These are phyloP conservation scores for Penicillium sp. DNA, from an alignment of 2,329 filamentous ascomycete species.

Conservation along the genomic window DNA sequence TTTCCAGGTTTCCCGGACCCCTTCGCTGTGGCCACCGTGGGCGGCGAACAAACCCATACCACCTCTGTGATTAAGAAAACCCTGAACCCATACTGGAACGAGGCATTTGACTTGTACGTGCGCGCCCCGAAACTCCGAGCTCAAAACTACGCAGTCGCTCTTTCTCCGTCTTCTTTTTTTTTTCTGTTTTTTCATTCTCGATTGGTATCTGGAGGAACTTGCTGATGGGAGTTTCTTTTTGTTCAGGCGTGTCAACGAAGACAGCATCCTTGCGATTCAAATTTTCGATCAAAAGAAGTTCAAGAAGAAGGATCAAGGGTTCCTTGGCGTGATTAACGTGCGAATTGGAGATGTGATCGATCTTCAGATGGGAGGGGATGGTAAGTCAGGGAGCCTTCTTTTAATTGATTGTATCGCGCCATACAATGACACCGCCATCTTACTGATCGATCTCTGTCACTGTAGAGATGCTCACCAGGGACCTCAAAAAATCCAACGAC, in stretches of 20 bases:
- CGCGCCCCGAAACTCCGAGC: neutral
- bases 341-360: slow-evolving; percentile 92
- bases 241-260: slow-evolving; percentile 77
- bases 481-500: slow-evolving; percentile 96
- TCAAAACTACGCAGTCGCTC: no score
- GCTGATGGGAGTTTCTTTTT: slow-evolving; percentile 10
- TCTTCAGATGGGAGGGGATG: slow-evolving; percentile 80
- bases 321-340: slow-evolving; percentile 95
- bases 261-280: slow-evolving; percentile 93
- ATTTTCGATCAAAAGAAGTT: slow-evolving; percentile 99
- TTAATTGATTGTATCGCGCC: neutral
- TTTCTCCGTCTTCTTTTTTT: no score
- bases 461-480: slow-evolving; percentile 89
- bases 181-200: neutral
- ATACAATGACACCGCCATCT: neutral
- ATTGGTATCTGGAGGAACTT: neutral
- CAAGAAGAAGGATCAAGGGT: slow-evolving; percentile 99
- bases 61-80: slow-evolving; percentile 96
- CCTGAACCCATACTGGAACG: slow-evolving; percentile 99
- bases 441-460: slow-evolving; percentile 15
- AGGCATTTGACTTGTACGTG: slow-evolving; percentile 93
- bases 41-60: slow-evolving; percentile 97
- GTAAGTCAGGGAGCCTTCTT: slow-evolving; percentile 48
- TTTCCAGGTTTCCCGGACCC: slow-evolving; percentile 84
- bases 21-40: slow-evolving; percentile 93